phyloP scores from a whole-genome alignment of 208 protist genomes.

The Trypanosoma theileri region DNA sequence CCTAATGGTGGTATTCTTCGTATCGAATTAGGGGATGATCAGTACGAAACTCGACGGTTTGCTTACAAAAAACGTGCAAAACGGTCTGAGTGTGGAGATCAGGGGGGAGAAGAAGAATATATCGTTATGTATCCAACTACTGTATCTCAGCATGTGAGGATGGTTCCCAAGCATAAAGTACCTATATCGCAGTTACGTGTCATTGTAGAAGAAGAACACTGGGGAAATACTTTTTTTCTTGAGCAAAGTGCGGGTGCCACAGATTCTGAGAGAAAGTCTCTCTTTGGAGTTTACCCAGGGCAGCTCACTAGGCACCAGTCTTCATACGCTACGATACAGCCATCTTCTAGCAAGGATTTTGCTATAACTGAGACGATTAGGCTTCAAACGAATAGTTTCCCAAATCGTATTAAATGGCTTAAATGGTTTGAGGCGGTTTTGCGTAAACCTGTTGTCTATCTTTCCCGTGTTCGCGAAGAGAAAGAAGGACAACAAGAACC shows the following conservation, averaged over 20 bases:
- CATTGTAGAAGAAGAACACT: constrained; percentile 25
- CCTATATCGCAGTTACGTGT: constrained; percentile 20
- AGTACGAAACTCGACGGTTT: constrained; percentile 22
- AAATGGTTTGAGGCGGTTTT: constrained; percentile 44
- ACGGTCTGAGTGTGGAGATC: background rate
- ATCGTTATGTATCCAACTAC: constrained; percentile 24
- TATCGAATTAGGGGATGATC: constrained; percentile 19
- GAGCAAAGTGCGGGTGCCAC: constrained; percentile 14
- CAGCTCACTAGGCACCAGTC: background rate
- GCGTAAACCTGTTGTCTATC: constrained; percentile 33
- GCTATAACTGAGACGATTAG: constrained; percentile 32
- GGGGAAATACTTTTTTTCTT: constrained; percentile 24
- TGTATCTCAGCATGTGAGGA: constrained; percentile 22
- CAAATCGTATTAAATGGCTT: constrained; percentile 38
- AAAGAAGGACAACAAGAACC: background rate
- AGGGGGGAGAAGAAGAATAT: constrained; percentile 8
- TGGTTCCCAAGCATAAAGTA: constrained; percentile 17
- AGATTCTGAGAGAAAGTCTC: constrained; percentile 9
- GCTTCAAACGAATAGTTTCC: constrained; percentile 37
- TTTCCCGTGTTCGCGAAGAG: constrained; percentile 28
- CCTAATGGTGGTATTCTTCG: constrained; percentile 22
- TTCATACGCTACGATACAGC: background rate
- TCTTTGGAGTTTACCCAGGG: constrained; percentile 14
- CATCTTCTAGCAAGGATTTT: constrained; percentile 6
- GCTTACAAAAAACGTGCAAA: constrained; percentile 16